phyloP scores from a whole-genome alignment of 345 rosid genomes.

The Raphanus raphanistrum region DNA sequence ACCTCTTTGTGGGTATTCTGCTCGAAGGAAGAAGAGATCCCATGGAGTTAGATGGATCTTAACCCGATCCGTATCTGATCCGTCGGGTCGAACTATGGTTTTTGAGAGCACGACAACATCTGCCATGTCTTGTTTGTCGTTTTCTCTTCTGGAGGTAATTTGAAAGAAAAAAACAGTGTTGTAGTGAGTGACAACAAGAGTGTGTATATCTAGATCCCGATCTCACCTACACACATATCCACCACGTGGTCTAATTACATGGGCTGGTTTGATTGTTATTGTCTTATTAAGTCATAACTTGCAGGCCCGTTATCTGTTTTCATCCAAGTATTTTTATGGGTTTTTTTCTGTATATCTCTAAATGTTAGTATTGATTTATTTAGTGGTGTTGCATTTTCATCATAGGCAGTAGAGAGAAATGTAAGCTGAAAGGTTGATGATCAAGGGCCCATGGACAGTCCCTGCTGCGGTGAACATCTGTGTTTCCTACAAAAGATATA shows the following conservation, averaged over 20 bases:
- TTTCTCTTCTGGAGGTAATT: background rate
- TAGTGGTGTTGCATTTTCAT: background rate
- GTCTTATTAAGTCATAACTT: background rate
- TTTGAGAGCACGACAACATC: background rate
- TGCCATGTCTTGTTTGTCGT: background rate
- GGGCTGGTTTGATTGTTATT: background rate
- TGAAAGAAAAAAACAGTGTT: background rate
- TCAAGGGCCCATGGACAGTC: no score
- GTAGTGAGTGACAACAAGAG: background rate
- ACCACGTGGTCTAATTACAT: background rate
- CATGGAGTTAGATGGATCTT: constrained; percentile 36
- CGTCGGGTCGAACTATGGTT: background rate
- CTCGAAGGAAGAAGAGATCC: constrained; percentile 19
- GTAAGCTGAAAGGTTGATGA: no score
- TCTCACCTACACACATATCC: background rate
- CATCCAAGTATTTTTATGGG: background rate
- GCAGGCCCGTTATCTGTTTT: background rate
- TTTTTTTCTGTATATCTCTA: no score
- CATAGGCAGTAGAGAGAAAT: no score
- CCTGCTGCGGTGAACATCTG: no score
- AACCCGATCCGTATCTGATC: background rate
- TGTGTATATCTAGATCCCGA: background rate
- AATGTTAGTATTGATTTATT: background rate
- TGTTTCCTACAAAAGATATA: no score
- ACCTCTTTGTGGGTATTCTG: constrained; percentile 4